phyloP scores from a whole-genome alignment of 2,329 filamentous ascomycete species.

The Penicillium sp. region DNA sequence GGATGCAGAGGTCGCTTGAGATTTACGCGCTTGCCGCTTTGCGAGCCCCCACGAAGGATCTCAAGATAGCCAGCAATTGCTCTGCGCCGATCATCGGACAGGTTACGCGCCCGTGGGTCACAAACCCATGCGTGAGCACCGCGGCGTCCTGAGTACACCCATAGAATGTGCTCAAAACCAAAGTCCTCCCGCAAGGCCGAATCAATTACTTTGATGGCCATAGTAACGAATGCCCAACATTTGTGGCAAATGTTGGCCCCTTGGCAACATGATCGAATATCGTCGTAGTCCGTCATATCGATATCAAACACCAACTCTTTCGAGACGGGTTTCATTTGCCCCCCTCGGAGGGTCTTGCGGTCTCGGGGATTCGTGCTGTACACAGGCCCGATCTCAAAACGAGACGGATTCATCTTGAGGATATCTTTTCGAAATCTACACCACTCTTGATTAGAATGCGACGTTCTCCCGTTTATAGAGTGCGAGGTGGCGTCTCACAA shows the following conservation, averaged over 20 bases:
- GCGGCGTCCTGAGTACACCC: constrained; percentile 96
- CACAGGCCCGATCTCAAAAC: constrained; percentile 98
- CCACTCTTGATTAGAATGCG: constrained; percentile 18
- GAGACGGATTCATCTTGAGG: constrained; percentile 76
- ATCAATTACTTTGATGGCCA: constrained; percentile 94
- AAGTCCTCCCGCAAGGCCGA: constrained; percentile 85
- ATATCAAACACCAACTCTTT: constrained; percentile 99
- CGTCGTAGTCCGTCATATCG: constrained; percentile 97
- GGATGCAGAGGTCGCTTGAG: constrained; percentile 80
- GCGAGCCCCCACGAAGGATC: constrained; percentile 76
- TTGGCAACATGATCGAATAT: constrained; percentile 88
- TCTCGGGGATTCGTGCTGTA: constrained; percentile 93
- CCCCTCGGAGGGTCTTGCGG: constrained; percentile 72
- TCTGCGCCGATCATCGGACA: constrained; percentile 79
- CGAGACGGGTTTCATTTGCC: constrained; percentile 75
- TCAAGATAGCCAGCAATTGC: constrained; percentile 88
- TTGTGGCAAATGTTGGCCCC: constrained; percentile 89
- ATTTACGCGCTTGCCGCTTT: constrained; percentile 82
- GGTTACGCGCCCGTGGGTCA: constrained; percentile 72
- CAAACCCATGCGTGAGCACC: constrained; percentile 98
- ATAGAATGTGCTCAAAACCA: constrained; percentile 92
- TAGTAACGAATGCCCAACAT: constrained; percentile 96
- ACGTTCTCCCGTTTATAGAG: background rate
- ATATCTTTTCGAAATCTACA: constrained; percentile 80
- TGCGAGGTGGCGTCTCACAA: constrained; percentile 39